Evolutionary conservation across 768 basidiomycete genomes (phyloP).

Genomic region (Psilocybe sp.): DNA sequence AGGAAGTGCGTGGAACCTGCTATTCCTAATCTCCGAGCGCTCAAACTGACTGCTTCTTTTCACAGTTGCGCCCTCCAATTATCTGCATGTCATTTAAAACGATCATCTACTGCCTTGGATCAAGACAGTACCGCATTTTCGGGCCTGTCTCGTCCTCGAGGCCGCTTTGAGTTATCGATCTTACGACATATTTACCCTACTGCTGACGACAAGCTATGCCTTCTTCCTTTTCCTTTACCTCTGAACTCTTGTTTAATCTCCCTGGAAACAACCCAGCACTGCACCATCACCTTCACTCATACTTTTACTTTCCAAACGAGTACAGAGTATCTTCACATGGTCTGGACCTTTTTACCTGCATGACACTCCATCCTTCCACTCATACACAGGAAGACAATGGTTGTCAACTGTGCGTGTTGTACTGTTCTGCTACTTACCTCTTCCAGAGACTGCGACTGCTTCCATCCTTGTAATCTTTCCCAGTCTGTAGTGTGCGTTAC

Average conservation of each 20-base stretch:
- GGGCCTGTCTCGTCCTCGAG: conserved; percentile 3
- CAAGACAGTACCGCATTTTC: conserved; percentile 2
- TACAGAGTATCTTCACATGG: neutral
- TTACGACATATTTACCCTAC: conserved; percentile 18
- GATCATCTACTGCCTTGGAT: neutral
- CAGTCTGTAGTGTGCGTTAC: no score
- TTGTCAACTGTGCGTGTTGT: no score
- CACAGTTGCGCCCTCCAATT: conserved; percentile 82
- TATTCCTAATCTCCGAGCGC: neutral
- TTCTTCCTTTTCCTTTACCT: conserved; percentile 8
- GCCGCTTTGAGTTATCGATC: conserved; percentile 10
- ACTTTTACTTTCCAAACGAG: neutral
- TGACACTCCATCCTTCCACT: no score
- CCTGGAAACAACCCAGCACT: conserved; percentile 3
- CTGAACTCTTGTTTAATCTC: conserved; percentile 1
- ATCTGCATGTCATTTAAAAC: conserved; percentile 72
- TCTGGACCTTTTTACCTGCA: neutral
- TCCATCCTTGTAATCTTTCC: neutral
- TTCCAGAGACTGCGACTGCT: no score
- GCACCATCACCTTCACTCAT: conserved; percentile 5
- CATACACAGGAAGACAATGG: no score
- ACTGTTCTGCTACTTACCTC: no score
- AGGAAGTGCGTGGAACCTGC: conserved; percentile 64
- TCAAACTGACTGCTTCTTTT: conserved; percentile 7
- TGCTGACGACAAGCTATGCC: conserved; percentile 23